Evolutionary conservation across 176 grass and related monocot species (phyloP).

Genomic region (Triticum aestivum): DNA sequence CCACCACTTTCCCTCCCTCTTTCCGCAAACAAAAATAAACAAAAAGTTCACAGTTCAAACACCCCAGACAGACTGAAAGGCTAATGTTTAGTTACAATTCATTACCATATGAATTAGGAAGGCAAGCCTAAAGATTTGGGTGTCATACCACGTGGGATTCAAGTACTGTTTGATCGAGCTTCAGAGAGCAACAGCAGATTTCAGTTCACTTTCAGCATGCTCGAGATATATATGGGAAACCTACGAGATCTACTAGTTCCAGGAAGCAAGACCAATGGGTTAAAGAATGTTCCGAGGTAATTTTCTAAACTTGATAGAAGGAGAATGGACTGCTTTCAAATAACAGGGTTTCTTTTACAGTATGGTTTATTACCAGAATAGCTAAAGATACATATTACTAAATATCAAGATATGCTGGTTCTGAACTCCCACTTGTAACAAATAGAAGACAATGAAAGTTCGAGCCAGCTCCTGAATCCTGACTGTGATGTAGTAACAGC

Average conservation of each 20-base stretch:
- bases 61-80: not conserved
- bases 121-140: slow-evolving; percentile 56
- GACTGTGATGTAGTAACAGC: not conserved
- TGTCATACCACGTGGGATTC: slow-evolving; percentile 79
- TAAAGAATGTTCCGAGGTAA: slow-evolving; percentile 76
- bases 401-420: not conserved
- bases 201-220: slow-evolving; percentile 94
- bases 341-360: not conserved
- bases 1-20: not conserved
- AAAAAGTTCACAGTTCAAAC: not conserved
- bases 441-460: slow-evolving; percentile 4
- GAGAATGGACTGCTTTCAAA: slow-evolving; percentile 1
- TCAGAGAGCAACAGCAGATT: slow-evolving; percentile 65
- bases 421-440: not conserved
- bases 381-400: not conserved
- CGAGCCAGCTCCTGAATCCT: not conserved
- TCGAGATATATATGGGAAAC: slow-evolving; percentile 97
- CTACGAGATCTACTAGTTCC: slow-evolving; percentile 79
- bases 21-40: slow-evolving; percentile 15
- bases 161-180: slow-evolving; percentile 67
- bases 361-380: not conserved
- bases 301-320: slow-evolving; percentile 21
- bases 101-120: slow-evolving; percentile 64
- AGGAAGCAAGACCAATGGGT: slow-evolving; percentile 36
- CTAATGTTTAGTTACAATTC: slow-evolving; percentile 20